Evolutionary conservation across 2,329 filamentous ascomycete genomes (phyloP).

Genomic region (Colletotrichum sidae): DNA sequence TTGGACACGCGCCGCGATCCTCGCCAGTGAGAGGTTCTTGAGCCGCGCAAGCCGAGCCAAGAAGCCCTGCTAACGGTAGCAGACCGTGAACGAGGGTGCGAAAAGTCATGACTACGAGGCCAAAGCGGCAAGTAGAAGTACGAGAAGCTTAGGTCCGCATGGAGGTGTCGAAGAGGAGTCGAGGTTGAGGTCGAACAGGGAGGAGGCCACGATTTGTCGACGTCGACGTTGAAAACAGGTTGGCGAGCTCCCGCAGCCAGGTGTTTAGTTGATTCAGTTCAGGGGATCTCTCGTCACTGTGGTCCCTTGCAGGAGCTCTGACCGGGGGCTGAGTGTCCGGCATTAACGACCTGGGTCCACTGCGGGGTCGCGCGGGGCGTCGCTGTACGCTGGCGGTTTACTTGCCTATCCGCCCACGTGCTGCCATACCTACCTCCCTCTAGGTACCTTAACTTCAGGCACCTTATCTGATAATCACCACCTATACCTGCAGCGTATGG

Average conservation of each 20-base stretch:
- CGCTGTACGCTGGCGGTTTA: neutral
- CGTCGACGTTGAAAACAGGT: slow-evolving; percentile 15
- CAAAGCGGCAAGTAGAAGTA: slow-evolving; percentile 9
- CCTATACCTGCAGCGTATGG: too few relatives aligned
- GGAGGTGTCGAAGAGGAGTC: neutral
- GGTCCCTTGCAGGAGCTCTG: slow-evolving; percentile 37
- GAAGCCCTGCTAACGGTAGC: slow-evolving; percentile 38
- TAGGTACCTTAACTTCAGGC: too few relatives aligned
- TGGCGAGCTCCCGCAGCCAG: slow-evolving; percentile 25
- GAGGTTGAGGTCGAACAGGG: neutral
- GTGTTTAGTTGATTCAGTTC: slow-evolving; percentile 22
- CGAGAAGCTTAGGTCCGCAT: slow-evolving; percentile 19
- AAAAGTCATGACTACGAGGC: slow-evolving; percentile 28
- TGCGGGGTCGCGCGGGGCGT: slow-evolving; percentile 30
- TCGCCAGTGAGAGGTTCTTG: slow-evolving; percentile 34
- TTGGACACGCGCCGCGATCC: slow-evolving; percentile 50
- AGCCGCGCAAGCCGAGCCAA: slow-evolving; percentile 34
- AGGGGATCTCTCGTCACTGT: slow-evolving; percentile 21
- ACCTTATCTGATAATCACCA: too few relatives aligned
- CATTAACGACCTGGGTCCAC: slow-evolving; percentile 19
- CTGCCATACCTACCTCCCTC: too few relatives aligned
- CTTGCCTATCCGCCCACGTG: too few relatives aligned
- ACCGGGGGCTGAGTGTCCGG: slow-evolving; percentile 27
- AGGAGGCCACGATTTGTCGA: neutral
- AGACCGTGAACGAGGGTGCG: slow-evolving; percentile 31